Evolutionary conservation across 495 filamentous ascomycete genomes (phyloP).

Genomic region (Penicillium cinerascens): DNA sequence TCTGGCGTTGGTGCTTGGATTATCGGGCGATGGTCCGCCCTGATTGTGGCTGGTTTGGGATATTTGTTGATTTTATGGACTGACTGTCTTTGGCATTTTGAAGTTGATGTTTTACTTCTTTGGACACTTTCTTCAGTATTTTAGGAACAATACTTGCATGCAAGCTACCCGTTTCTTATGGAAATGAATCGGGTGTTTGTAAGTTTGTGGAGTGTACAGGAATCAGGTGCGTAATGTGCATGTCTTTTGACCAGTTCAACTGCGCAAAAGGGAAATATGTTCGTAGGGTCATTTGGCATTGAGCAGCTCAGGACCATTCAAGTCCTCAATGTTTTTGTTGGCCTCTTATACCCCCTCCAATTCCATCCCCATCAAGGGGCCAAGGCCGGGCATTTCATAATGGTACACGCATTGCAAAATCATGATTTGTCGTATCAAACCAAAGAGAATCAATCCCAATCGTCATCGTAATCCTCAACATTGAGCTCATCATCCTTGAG

Average conservation of each 20-base stretch:
- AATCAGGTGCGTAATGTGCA: neutral
- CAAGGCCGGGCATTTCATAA: conserved; percentile 14
- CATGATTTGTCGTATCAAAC: conserved; percentile 13
- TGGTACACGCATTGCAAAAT: conserved; percentile 18
- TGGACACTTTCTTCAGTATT: neutral
- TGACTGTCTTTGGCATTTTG: neutral
- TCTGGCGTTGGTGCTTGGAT: conserved; percentile 11
- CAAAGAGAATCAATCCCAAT: conserved; percentile 64
- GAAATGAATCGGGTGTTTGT: neutral
- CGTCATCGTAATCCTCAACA: conserved; percentile 64
- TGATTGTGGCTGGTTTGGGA: neutral
- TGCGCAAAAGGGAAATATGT: neutral
- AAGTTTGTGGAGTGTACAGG: neutral
- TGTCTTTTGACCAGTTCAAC: conserved; percentile 5
- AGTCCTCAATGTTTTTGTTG: conserved; percentile 1
- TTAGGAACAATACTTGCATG: neutral
- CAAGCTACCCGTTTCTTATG: neutral
- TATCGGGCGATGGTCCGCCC: neutral
- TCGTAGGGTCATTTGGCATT: neutral
- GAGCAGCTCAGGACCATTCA: neutral
- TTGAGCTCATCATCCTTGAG: conserved; percentile 45
- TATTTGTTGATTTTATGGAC: neutral
- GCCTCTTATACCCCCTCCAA: conserved; percentile 4
- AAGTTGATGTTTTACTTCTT: neutral
- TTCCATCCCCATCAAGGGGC: neutral